phyloP scores from a whole-genome alignment of 176 grass and related monocot species.

The Hyparrhenia diplandra region DNA sequence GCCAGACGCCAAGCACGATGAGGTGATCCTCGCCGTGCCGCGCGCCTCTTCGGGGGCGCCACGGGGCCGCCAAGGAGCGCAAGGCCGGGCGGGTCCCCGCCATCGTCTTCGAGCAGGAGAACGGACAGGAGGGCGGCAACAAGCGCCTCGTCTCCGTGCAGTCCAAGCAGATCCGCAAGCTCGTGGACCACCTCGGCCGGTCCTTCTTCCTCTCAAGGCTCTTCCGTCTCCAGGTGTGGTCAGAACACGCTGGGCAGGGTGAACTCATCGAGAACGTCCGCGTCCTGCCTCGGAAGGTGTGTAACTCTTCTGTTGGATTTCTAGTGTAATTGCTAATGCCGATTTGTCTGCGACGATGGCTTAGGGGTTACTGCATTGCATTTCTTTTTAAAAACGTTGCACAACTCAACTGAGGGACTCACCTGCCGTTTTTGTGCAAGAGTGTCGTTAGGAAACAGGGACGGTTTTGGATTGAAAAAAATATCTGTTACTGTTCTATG shows the following conservation, averaged over 20 bases:
- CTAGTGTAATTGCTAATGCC: background rate
- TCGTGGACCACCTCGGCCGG: conserved; percentile 82
- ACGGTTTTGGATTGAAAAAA: background rate
- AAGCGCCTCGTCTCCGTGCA: conserved; percentile 82
- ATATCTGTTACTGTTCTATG: background rate
- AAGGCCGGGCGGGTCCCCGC: conserved; percentile 73
- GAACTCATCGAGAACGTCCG: conserved; percentile 85
- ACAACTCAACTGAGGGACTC: background rate
- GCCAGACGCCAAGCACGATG: conserved; percentile 77
- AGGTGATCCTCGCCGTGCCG: conserved; percentile 70
- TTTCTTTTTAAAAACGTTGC: too few relatives aligned
- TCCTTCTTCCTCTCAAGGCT: conserved; percentile 93
- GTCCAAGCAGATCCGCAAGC: conserved; percentile 91
- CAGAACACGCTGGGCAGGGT: conserved; percentile 45
- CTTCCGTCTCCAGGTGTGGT: conserved; percentile 82
- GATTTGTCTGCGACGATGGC: background rate
- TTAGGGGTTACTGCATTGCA: background rate
- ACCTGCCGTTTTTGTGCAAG: background rate
- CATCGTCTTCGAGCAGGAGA: conserved; percentile 92
- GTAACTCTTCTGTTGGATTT: too few relatives aligned
- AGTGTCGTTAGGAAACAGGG: background rate
- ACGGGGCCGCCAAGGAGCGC: conserved; percentile 66
- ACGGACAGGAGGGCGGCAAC: conserved; percentile 77
- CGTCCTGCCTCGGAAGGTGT: conserved; percentile 82
- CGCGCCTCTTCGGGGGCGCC: conserved; percentile 48